Evolutionary conservation across 2,329 filamentous ascomycete genomes (phyloP), one percentile per base, ranked within the genome.

Genomic region (Emergomyces pasteurianus): DNA sequence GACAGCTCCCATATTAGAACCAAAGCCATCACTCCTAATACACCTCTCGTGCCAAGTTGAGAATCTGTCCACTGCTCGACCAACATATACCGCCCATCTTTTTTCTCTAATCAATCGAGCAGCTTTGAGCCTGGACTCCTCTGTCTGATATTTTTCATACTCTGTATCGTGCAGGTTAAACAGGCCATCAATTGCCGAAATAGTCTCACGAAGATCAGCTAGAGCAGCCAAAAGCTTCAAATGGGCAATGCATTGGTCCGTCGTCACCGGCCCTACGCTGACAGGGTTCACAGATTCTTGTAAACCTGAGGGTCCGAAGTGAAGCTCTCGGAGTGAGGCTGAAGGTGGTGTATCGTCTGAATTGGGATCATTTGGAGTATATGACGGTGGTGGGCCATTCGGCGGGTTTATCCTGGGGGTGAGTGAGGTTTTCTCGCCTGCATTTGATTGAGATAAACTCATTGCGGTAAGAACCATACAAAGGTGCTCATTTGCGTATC

Each of bases 191-290:
- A 75, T 81, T 60, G 83, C 85, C 6, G 85, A 86, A 21, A 91
- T 73, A 21, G 83, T 80, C 62, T 89, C 84, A 63, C 86, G 86
- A 59, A 92, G 74, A 40, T 79, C 79, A 65, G 88, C 82, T 61
- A 92, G 80, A 10, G 85, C 82, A 58, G 84, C 82, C 1, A 92
- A 78, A 0, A 92, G 77, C 70, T 89, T 90, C 34, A 92, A 79
- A 70, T 94, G 89, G 0, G 83, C 86, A 26, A 89, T 80, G 64
- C 86, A 89, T 49, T 84, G 79, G 62, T 86, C 79, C 5, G 71
- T 71, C 0, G 77, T 70, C 59, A 74, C 64, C 0, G 67, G 68
- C 23, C 18, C 16, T 2, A 21, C 26, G 21, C 7, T 31, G 6
- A 14, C 2, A 43, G 54, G 54, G 12, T 26, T 56, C 16, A 16